Base-by-base conservation (phyloP, 2,329 filamentous ascomycete species). In the Aspergillus caelatus region DNA sequence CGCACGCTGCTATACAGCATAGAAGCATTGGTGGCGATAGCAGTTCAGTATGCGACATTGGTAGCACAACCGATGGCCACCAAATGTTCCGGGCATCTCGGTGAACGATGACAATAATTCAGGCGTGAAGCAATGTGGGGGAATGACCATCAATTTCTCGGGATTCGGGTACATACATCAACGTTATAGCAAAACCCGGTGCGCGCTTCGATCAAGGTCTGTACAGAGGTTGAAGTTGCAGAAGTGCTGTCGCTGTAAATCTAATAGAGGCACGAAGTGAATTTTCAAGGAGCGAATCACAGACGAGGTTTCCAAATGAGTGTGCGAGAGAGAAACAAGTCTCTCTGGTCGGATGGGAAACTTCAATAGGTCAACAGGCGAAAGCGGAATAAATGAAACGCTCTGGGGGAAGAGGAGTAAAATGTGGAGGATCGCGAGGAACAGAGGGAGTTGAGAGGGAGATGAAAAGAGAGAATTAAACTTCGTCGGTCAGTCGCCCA, bases 321-420 rank as follows among this genome's bases (percentile, higher is more conserved):
- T 62, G 78, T 79, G 70, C 65, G 70, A 73, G 75, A 79, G 77
- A 78, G 75, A 73, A 65, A 69, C 66, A 64, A 71, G 71, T 74
- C 76, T 67, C 74, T 78, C 77, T 71, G 76, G 78, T 79, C 74
- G 74, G 76, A 77, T 70, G 70, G 73, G 74, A 78, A 77, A 73
- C 71, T 74, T 74, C 72, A 64, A 69, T 54, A 62, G 65, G 63
- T 65, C 61, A 61, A 67, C 68, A 70, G 69, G 71, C 66, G 66
- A 67, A 69, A 65, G 53, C 57, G 48, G 61, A 64, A 66, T 67
- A 66, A 67, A 69, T 62, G 59, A 63, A 68, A 58, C 63, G 62
- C 64, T 68, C 65, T 61, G 63, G 62, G 65, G 66, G 65, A 63
- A 60, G 68, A 63, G 61, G 58, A 58, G 66, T 68, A 67, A 70